Conservation (phyloP, 176 grass and related monocot genomes). For the Zizania latifolia region DNA sequence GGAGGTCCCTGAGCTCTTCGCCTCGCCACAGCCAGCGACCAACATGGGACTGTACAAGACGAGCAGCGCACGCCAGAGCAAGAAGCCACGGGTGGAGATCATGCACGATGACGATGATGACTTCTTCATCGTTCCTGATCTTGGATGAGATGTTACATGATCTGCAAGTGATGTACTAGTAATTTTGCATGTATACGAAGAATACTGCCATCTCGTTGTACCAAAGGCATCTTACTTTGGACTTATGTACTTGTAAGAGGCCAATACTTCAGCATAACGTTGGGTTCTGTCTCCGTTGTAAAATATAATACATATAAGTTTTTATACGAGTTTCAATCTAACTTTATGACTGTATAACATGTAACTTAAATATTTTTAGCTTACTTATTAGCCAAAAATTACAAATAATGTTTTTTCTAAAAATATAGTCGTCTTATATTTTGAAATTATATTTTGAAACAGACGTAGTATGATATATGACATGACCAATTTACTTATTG, state of each 20-base stretch:
- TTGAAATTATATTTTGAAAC: too few relatives aligned
- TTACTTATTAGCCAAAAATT: too few relatives aligned
- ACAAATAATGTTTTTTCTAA: too few relatives aligned
- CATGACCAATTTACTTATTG: not conserved
- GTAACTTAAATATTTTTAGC: too few relatives aligned
- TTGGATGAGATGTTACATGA: constrained; percentile 40
- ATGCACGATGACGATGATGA: constrained; percentile 80
- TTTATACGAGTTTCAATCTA: too few relatives aligned
- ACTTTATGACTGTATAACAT: too few relatives aligned
- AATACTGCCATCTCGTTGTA: not conserved
- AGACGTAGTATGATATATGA: not conserved
- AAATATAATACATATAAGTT: too few relatives aligned
- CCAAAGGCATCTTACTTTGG: not conserved
- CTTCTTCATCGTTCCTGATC: constrained; percentile 87
- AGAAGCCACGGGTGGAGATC: constrained; percentile 64
- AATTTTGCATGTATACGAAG: not conserved
- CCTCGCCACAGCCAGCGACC: constrained; percentile 19
- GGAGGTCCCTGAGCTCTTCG: constrained; percentile 75
- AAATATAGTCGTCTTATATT: too few relatives aligned
- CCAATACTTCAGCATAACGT: not conserved
- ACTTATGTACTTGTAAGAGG: not conserved
- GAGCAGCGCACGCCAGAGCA: constrained; percentile 36
- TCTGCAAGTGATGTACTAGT: not conserved
- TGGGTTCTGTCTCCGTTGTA: too few relatives aligned
- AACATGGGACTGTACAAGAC: constrained; percentile 45